These are phyloP conservation scores for Arthrobotrys megalospora DNA, from an alignment of 2,329 filamentous ascomycete genomes.

Conservation along the genomic window DNA sequence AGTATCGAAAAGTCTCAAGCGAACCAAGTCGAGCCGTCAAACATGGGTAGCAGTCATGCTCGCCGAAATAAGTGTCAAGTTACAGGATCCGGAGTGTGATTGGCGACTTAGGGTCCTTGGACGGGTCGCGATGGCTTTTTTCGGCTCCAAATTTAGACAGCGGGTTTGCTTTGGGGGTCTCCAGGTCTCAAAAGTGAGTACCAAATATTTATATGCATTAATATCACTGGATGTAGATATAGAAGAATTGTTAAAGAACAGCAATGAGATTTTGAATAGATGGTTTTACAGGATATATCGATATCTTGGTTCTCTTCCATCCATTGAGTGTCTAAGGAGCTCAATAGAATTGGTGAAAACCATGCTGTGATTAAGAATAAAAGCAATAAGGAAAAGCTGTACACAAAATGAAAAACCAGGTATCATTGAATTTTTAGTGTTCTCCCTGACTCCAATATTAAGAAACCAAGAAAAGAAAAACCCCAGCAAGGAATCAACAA, in stretches of 20 bases:
- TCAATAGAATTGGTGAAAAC: slow-evolving; percentile 12
- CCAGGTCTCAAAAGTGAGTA: slow-evolving; percentile 1
- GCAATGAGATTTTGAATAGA: slow-evolving; percentile 3
- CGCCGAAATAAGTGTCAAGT: slow-evolving; percentile 10
- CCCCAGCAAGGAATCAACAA: slow-evolving; percentile 32
- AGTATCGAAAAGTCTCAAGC: slow-evolving; percentile 8
- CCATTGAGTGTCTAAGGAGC: slow-evolving; percentile 8
- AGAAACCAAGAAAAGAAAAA: slow-evolving; percentile 37
- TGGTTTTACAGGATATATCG: slow-evolving; percentile 22
- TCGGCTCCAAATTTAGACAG: slow-evolving; percentile 21
- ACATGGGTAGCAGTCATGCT: neutral
- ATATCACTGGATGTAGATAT: neutral
- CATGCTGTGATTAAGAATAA: slow-evolving; percentile 23
- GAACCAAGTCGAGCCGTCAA: neutral
- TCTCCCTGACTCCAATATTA: slow-evolving; percentile 56
- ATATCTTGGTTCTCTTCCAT: neutral
- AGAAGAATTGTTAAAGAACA: neutral
- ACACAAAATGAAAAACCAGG: slow-evolving; percentile 58
- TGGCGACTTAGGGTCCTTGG: neutral
- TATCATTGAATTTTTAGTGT: slow-evolving; percentile 56
- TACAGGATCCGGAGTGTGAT: slow-evolving; percentile 9
- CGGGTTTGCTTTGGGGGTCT: slow-evolving; percentile 8
- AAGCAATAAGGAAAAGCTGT: slow-evolving; percentile 19
- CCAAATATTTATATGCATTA: slow-evolving; percentile 12
- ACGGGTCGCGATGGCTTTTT: slow-evolving; percentile 17